Evolutionary conservation across 352 stramenopile genomes (phyloP), one percentile per base, ranked within the genome.

Genomic region (Globisporangium cystogenes): DNA sequence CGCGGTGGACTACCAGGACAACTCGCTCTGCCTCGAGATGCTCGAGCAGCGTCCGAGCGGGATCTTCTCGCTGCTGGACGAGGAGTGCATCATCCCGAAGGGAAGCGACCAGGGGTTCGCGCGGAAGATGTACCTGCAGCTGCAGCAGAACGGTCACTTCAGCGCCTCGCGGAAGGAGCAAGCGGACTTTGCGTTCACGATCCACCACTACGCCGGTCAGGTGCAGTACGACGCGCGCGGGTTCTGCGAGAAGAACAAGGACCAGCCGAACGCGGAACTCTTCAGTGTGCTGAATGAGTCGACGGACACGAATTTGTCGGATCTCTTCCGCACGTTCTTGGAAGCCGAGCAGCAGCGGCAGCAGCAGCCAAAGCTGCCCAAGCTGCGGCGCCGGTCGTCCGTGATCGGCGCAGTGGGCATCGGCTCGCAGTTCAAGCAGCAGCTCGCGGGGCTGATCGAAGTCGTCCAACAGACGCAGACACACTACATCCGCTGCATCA

Each of bases 401-500:
- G 66, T 81, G n/a, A 80, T 93, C 29, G 75, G 70, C 29, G 68
- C 81, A 8, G 66, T 83, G 2, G 82, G 79, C 7, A 87, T 98
- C 47, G 92, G 84, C 23, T 96, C 86, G 39, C 86, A 98, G 60
- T 98, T 98, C 62, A 92, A 90, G 45, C 75, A 87, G 33, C 95
- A 98, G 55, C 74, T 99, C 16, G 88, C 90, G 24, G 80, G 81
- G 29, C 76, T 99, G 16, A 79, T 98, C 23, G 70, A 91, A 21
- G 84, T 95, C 14, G 97, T 99, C 27, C 89, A 98, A 27, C 74
- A 87, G 50, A 99, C 96, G 6, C 72, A 95, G 50, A 97, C 96
- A 31, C 96, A 99, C 68, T 99, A 99, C 68, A 97, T 99, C 61
- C 90, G 97, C 29, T 99, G 97, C 66, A 88, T 99, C 44, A 99